Conservation (phyloP, 768 basidiomycete genomes). For the Termitomyces sp. region DNA sequence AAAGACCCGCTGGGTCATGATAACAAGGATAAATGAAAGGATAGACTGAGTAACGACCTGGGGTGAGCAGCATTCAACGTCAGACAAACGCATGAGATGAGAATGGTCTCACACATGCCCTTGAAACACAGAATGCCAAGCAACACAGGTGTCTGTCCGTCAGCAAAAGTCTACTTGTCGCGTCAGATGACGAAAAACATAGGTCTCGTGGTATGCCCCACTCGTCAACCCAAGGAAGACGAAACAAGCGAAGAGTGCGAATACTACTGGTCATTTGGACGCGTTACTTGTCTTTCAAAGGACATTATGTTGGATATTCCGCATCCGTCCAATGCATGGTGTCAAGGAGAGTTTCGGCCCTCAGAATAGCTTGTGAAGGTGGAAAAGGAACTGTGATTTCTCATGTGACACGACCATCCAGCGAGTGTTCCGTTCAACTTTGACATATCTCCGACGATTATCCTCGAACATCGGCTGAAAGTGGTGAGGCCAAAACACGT, state of each 20-base stretch:
- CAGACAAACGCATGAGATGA: not conserved
- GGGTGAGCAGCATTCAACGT: not conserved
- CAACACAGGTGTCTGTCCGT: not conserved
- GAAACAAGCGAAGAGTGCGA: not conserved
- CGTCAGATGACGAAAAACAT: conserved; percentile 5
- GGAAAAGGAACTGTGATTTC: too few relatives aligned
- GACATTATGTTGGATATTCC: not conserved
- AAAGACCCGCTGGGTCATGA: not conserved
- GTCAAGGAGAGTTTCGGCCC: not conserved
- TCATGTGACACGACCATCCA: too few relatives aligned
- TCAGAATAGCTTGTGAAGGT: not conserved
- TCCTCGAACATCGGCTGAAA: too few relatives aligned
- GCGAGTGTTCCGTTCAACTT: too few relatives aligned
- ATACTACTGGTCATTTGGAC: not conserved
- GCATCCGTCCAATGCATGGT: not conserved
- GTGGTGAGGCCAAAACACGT: too few relatives aligned
- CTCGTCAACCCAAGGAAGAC: not conserved
- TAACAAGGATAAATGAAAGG: not conserved
- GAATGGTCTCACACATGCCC: not conserved
- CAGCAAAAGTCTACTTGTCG: not conserved
- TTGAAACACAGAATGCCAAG: not conserved
- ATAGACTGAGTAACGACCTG: not conserved
- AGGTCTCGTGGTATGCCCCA: not conserved
- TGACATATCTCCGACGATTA: too few relatives aligned
- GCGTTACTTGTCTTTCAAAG: not conserved